Base-by-base conservation (phyloP, 2,329 filamentous ascomycete species). In the Didymella exigua region DNA sequence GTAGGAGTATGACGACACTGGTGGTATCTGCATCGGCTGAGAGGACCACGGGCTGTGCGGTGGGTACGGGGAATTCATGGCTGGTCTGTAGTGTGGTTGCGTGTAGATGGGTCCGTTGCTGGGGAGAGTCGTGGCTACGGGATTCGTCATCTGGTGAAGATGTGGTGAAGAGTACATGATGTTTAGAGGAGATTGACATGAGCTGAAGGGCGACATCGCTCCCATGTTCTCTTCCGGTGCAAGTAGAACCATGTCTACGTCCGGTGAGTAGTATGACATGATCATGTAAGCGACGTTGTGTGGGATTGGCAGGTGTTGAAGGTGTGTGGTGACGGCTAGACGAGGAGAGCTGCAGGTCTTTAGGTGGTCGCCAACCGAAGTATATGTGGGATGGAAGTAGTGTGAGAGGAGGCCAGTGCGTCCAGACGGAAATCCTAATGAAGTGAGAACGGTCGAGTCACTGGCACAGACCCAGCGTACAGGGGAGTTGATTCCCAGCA, bases 91-190 rank as follows among this genome's bases (percentile, higher is more conserved):
- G 43, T 72, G 65, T 26, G 68, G 58, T 50, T 68, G 64, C 16
- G 65, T 49, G 50, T 70, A 73, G 42, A 72, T 65, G 29, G 59
- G 60, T 48, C 59, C 66, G 49, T 62, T 61, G 40, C 60, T 61
- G 21, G 68, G 44, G 30, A 71, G 62, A 10, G 62, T 63, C 3
- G 65, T 62, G 9, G 65, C 55, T 5, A 67, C 52, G 24, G 61
- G 63, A 42, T 70, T 68, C 31, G 60, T 13, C 60, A 73, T 63
- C 8, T 66, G 65, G 29, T 72, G 71, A 30, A 74, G 62, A 27
- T 71, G 67, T 52, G 71, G 68, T 44, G 72, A 74, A 42, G 72
- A 74, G 56, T 75, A 75, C 62, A 75, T 69, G 60, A 74, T 72
- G 62, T 62, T 71, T 3, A 72, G 73, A 42, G 73, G 68, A 29